phyloP scores from a whole-genome alignment of 2,329 filamentous ascomycete genomes.

The Ilyonectria mors-panacis region DNA sequence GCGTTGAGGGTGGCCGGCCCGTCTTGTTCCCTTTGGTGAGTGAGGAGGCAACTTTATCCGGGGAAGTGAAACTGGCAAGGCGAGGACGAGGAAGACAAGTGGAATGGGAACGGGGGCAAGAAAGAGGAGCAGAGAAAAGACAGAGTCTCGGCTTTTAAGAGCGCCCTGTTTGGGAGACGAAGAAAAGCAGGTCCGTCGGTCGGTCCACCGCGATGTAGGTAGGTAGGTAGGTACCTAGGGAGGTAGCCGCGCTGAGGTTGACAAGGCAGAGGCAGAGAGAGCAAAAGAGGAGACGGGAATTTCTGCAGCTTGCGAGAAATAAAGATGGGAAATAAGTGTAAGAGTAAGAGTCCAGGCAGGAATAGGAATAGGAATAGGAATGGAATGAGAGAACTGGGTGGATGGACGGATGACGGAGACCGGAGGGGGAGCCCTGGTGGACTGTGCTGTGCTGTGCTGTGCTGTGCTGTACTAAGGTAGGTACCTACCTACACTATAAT shows the following conservation, averaged over 20 bases:
- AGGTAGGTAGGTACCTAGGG: neutral
- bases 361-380: conserved; percentile 12
- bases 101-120: neutral
- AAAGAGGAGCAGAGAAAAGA: conserved; percentile 8
- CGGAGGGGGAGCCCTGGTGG: neutral
- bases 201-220: neutral
- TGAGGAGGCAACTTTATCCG: conserved; percentile 27
- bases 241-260: neutral
- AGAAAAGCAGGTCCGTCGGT: conserved; percentile 1
- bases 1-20: conserved; percentile 22
- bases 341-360: neutral
- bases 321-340: neutral
- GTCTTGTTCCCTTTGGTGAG: conserved; percentile 23
- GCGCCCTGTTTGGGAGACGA: neutral
- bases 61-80: conserved; percentile 17
- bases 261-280: neutral
- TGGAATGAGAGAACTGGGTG: conserved; percentile 12
- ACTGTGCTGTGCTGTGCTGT: conserved; percentile 1
- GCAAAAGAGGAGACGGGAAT: neutral
- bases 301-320: neutral
- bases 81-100: neutral
- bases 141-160: conserved; percentile 14
- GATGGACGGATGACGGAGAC: conserved; percentile 2
- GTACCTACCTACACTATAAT: neutral
- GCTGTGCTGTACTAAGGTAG: neutral